Percentiles rank a stretch among this genome's conserved stretches.
These are phyloP conservation scores for Gelatoporia subvermispora DNA, from an alignment of 768 basidiomycete species.

Conservation along the genomic window DNA sequence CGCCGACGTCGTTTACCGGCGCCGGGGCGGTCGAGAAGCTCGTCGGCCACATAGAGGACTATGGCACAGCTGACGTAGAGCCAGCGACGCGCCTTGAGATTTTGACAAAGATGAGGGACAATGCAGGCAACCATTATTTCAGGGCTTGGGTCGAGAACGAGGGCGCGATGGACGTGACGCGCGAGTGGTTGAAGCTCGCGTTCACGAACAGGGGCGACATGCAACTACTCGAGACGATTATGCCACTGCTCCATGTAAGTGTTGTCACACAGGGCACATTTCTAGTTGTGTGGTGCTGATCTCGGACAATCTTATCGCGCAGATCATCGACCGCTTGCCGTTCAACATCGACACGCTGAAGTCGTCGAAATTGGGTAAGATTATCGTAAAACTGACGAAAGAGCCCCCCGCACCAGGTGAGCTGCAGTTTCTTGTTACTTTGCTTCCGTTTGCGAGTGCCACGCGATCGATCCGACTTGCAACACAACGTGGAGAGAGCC, in stretches of 20 bases:
- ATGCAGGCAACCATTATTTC: constrained; percentile 82
- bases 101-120: constrained; percentile 75
- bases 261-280: too few relatives aligned
- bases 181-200: constrained; percentile 78
- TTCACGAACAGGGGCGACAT: constrained; percentile 51
- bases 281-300: neutral
- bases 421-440: constrained; percentile 26
- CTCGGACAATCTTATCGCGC: constrained; percentile 7
- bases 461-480: too few relatives aligned
- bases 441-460: too few relatives aligned
- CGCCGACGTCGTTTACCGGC: constrained; percentile 56
- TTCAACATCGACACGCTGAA: constrained; percentile 65
- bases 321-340: constrained; percentile 85
- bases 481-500: too few relatives aligned
- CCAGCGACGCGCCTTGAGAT: constrained; percentile 65
- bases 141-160: constrained; percentile 81
- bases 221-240: constrained; percentile 65
- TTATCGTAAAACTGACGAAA: constrained; percentile 72
- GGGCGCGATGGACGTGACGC: constrained; percentile 68
- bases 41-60: constrained; percentile 52
- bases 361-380: constrained; percentile 72
- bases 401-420: constrained; percentile 78
- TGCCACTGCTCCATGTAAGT: constrained; percentile 86
- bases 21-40: constrained; percentile 65
- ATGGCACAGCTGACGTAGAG: constrained; percentile 62